Evolutionary conservation across 495 filamentous ascomycete species (phyloP).

Genomic region (Cercophora newfieldiana): DNA sequence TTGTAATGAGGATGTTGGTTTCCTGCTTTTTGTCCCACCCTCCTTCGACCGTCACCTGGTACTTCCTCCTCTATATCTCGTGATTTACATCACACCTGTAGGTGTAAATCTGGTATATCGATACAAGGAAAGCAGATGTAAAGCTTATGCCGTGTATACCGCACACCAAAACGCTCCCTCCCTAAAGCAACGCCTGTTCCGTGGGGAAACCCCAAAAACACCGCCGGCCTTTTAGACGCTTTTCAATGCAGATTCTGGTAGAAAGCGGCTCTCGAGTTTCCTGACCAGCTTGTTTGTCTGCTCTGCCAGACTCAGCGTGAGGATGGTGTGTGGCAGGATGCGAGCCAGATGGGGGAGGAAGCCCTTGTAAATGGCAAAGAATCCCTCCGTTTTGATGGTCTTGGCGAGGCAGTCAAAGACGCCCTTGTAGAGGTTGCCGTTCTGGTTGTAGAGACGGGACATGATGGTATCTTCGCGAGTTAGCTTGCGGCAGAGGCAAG

Average conservation of each 20-base stretch:
- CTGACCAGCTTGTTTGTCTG: conserved; percentile 93
- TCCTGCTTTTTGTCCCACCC: neutral
- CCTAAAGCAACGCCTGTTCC: conserved; percentile 1
- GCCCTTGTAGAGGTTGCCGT: conserved; percentile 89
- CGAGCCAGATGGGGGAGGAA: conserved; percentile 93
- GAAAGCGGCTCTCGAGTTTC: conserved; percentile 68
- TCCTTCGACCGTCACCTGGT: neutral
- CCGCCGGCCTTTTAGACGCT: conserved; percentile 18
- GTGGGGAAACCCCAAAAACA: neutral
- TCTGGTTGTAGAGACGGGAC: conserved; percentile 98
- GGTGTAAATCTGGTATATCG: neutral
- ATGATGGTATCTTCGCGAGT: conserved; percentile 82
- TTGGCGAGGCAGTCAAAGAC: conserved; percentile 90
- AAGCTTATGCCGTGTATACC: neutral
- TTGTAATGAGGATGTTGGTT: neutral
- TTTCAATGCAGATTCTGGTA: conserved; percentile 39
- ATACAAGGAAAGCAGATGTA: neutral
- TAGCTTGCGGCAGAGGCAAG: neutral
- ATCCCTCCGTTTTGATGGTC: conserved; percentile 86
- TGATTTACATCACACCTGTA: neutral
- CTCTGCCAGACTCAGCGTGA: conserved; percentile 90
- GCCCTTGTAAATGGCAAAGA: conserved; percentile 96
- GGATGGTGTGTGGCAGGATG: conserved; percentile 91
- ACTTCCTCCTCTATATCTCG: neutral
- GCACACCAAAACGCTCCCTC: neutral